phyloP scores from a whole-genome alignment of 2,329 filamentous ascomycete species.

The Ophiocordyceps polyrhachis-furcata region DNA sequence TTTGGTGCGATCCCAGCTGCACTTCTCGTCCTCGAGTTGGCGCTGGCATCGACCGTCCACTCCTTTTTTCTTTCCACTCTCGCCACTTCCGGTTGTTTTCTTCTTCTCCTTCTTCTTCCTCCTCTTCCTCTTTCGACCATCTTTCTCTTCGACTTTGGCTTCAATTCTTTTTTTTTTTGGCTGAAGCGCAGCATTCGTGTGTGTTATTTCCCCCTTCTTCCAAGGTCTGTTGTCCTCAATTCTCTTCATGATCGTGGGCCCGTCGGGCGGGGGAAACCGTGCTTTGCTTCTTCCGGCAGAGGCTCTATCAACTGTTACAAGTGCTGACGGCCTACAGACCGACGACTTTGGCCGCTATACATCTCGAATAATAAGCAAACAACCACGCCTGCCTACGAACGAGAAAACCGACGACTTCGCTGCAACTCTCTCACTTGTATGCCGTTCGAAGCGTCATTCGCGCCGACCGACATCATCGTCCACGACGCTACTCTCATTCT shows the following conservation, averaged over 20 bases:
- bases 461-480: background rate
- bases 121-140: background rate
- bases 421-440: background rate
- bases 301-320: background rate
- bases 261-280: constrained; percentile 1
- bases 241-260: constrained; percentile 3
- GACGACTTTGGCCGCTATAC: background rate
- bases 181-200: constrained; percentile 8
- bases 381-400: background rate
- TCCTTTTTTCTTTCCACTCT: constrained; percentile 21
- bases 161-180: background rate
- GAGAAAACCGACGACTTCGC: background rate
- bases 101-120: constrained; percentile 6
- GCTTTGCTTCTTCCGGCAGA: background rate
- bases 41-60: constrained; percentile 43
- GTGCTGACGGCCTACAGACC: background rate
- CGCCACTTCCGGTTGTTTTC: constrained; percentile 1
- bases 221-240: constrained; percentile 3
- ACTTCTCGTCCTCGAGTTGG: constrained; percentile 27
- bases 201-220: background rate
- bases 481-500: constrained; percentile 4
- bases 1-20: constrained; percentile 39
- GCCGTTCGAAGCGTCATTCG: background rate
- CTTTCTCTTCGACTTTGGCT: constrained; percentile 8
- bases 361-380: background rate